Conservation (phyloP, 495 filamentous ascomycete species). For the Talaromyces adpressus region DNA sequence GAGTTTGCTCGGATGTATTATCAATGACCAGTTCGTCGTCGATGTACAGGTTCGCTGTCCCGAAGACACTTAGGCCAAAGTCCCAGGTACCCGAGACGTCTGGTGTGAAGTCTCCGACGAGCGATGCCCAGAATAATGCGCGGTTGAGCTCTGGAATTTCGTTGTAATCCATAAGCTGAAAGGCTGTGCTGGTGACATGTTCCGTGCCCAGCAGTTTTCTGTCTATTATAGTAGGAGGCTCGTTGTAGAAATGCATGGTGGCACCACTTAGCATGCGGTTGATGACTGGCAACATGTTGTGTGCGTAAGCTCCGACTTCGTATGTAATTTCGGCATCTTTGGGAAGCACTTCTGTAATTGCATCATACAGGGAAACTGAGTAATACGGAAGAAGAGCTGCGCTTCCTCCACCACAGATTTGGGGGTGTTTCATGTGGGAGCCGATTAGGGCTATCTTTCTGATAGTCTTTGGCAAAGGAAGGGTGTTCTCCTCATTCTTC, state of each 20-base stretch:
- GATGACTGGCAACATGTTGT: slow-evolving; percentile 49
- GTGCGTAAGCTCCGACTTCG: slow-evolving; percentile 50
- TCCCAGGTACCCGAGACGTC: slow-evolving; percentile 56
- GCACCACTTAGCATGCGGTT: slow-evolving; percentile 28
- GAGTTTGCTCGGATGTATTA: slow-evolving; percentile 46
- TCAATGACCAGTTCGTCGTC: slow-evolving; percentile 62
- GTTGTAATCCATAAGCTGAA: slow-evolving; percentile 51
- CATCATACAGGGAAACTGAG: slow-evolving; percentile 55
- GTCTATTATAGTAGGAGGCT: slow-evolving; percentile 47
- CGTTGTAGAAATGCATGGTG: slow-evolving; percentile 50
- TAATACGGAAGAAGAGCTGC: slow-evolving; percentile 72
- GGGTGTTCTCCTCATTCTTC: slow-evolving; percentile 56
- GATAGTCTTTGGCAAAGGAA: slow-evolving; percentile 50
- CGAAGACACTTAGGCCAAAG: slow-evolving; percentile 63
- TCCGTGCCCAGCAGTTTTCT: slow-evolving; percentile 3
- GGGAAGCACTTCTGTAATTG: slow-evolving; percentile 39
- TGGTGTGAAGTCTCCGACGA: slow-evolving; percentile 50
- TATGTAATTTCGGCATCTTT: slow-evolving; percentile 39
- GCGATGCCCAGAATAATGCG: background rate
- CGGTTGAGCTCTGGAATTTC: slow-evolving; percentile 35
- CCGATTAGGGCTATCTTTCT: slow-evolving; percentile 65
- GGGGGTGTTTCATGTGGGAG: slow-evolving; percentile 65
- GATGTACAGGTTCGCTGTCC: slow-evolving; percentile 60
- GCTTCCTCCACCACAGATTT: slow-evolving; percentile 70
- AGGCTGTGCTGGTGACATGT: background rate